Base-by-base conservation (phyloP, 139 green algal species). In the Ettlia oleoabundans region DNA sequence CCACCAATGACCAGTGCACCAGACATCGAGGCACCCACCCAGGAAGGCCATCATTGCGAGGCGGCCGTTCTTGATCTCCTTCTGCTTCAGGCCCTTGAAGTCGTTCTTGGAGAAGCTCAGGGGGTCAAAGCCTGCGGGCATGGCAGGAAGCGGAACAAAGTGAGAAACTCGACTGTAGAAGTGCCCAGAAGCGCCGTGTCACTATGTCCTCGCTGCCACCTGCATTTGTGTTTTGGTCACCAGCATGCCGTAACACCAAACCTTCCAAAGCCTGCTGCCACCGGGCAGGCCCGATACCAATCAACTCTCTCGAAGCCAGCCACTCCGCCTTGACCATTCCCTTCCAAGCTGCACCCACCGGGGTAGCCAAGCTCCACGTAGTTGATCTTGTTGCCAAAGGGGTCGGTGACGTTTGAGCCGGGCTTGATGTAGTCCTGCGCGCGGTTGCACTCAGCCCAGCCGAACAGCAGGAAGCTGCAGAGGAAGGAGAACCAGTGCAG, bases 391-490 rank as follows among this genome's bases (percentile, higher is more conserved):
- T 80, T 80, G 73, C 73, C 73, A 26, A 80, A 80, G 73, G 73
- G 73, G 84, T 85, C 83, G 33, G 67, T 76, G 80, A 94, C 92
- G 83, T 93, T 89, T 77, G 90, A 90, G 86, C 92, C 91, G 68
- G 89, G 82, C 83, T 89, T 89, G 18, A 66, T 42, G 37, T 62
- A 85, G 69, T 72, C 82, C 76, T 76, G 62, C 32, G 82, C 86
- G 85, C 92, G 86, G 82, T 84, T 78, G 41, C 84, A 32, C 91
- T 97, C 93, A 32, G 88, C 90, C 89, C 89, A 96, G 43, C 43
- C 80, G 40, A 96, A 93, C 76, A 97, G 85, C 68, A 96, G 73
- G 81, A 95, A 87, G 88, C 91, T 77, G 70, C 70, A 43, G 15
- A 42, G 43, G 4, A 3, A 28, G 38, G 47, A 58, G 47, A 15